Evolutionary conservation across 2,329 filamentous ascomycete genomes (phyloP), one percentile per base, ranked within the genome.

Genomic region (Sporothrix luriei): DNA sequence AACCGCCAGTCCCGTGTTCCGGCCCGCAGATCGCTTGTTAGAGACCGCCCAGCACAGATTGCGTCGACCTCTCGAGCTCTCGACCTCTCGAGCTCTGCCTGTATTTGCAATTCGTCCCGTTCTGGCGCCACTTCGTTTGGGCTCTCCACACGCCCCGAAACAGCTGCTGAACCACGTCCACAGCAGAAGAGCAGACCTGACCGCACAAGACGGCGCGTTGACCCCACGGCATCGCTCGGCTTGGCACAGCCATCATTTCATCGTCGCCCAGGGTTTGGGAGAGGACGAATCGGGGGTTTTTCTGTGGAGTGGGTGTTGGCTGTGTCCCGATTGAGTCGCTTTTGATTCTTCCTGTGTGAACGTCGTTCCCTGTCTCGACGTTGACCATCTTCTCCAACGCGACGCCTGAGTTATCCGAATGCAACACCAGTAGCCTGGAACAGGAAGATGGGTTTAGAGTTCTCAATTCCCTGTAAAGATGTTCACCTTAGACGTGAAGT

Each of bases 11-110:
- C 64, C 68, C 68, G 68, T 69, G 68, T 69, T 69, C 71, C 66
- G 71, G 51, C 66, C 64, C 43, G 72, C 61, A 38, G 72, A 73
- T 73, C 72, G 19, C 52, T 26, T 69, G 68, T 71, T 62, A 69
- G 70, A 71, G 66, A 69, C 33, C 33, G 33, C 33, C 6, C 33
- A 33, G 33, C 9, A 7, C 33, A 33, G 33, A 4, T 5, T 33
- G 33, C 33, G 33, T 33, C 33, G 6, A 33, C 1, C 33, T 33
- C 33, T 33, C n/a, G n/a, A n/a, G n/a, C n/a, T n/a, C n/a, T n/a
- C n/a, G n/a, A n/a, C n/a, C n/a, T n/a, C n/a, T n/a, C n/a, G n/a
- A 33, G 4, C 33, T 33, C 33, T 33, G 10, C 9, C 5, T 40
- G 19, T 61, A 33, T 61, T 24, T 61, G 33, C 33, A 43, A 24